phyloP scores from a whole-genome alignment of 306 rosid genomes.

The Purshia tridentata region DNA sequence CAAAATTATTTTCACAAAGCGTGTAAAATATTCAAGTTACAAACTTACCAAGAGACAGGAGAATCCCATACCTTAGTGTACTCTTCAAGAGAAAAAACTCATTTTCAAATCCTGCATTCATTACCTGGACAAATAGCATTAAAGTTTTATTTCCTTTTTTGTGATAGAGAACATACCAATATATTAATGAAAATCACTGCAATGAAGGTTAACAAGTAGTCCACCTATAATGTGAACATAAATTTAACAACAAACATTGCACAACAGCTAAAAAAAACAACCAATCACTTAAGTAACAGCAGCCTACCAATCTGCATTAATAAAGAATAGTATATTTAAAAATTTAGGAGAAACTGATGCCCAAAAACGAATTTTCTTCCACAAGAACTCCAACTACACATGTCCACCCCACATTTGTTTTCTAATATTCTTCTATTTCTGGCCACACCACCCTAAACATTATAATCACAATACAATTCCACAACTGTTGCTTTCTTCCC shows the following conservation, averaged over 20 bases:
- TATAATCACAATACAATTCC: too few species aligned
- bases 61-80: slow-evolving; percentile 54
- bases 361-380: too few species aligned
- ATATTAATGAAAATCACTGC: neutral
- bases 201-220: neutral
- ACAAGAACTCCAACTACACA: too few species aligned
- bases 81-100: slow-evolving; percentile 80
- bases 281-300: neutral
- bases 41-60: slow-evolving; percentile 11
- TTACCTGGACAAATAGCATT: slow-evolving; percentile 48
- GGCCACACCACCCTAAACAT: too few species aligned
- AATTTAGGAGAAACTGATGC: neutral
- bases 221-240: neutral
- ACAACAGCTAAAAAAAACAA: neutral
- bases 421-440: too few species aligned
- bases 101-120: slow-evolving; percentile 91
- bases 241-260: neutral
- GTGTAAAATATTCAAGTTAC: slow-evolving; percentile 1
- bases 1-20: slow-evolving; percentile 16
- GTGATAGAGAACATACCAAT: neutral
- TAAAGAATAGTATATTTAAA: neutral
- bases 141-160: neutral
- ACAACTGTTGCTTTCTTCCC: too few species aligned
- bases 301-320: neutral
- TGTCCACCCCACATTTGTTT: too few species aligned